Conservation (phyloP, 192 early-diverging fungal genomes). For the Linnemannia hyalina region DNA sequence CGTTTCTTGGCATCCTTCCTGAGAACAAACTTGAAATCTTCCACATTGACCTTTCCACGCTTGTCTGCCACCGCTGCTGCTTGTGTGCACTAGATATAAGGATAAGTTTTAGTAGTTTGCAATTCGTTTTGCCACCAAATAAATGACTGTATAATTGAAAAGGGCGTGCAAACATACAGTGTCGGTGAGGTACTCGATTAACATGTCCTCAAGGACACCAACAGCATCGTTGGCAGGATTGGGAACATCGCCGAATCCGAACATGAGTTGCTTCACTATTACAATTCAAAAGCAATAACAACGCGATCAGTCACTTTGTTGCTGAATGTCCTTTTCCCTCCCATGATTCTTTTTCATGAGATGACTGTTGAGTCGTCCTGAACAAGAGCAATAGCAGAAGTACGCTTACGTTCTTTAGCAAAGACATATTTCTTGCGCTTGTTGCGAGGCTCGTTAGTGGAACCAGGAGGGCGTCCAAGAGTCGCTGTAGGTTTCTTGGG, state of each 20-base stretch:
- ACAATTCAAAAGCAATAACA: neutral
- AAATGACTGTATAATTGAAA: neutral
- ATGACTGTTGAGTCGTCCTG: neutral
- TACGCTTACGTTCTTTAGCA: constrained; percentile 53
- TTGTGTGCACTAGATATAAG: constrained; percentile 64
- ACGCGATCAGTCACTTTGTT: neutral
- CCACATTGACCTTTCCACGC: constrained; percentile 73
- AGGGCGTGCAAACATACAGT: constrained; percentile 66
- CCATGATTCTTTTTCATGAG: neutral
- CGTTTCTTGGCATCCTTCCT: constrained; percentile 86
- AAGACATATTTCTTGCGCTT: constrained; percentile 57
- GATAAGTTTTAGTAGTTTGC: neutral
- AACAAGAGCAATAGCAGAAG: neutral
- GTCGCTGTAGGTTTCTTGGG: constrained; percentile 35
- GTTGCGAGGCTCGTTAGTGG: constrained; percentile 52
- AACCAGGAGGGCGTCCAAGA: constrained; percentile 48
- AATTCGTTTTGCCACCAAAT: neutral
- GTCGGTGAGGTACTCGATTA: constrained; percentile 82
- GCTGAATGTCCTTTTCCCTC: neutral
- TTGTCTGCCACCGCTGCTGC: constrained; percentile 64
- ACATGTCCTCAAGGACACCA: constrained; percentile 86
- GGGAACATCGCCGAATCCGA: constrained; percentile 87
- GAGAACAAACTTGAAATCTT: constrained; percentile 82
- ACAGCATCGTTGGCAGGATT: constrained; percentile 82
- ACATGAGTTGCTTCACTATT: constrained; percentile 81